Conservation (phyloP, 345 rosid genomes). For the Rhodamnia argentea region DNA sequence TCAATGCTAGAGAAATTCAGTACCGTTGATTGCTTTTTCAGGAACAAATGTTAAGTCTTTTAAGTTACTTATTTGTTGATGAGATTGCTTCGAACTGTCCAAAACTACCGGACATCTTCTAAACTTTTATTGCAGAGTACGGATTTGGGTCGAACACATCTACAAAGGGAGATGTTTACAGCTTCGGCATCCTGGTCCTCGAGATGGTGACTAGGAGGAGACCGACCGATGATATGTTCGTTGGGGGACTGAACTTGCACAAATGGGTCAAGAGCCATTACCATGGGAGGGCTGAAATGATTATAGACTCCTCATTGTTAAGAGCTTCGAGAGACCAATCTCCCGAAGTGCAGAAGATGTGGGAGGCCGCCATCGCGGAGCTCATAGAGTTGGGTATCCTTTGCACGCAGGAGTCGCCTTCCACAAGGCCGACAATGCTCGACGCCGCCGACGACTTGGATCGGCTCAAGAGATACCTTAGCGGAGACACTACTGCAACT, state of each 20-base stretch:
- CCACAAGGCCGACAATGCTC: slow-evolving; percentile 47
- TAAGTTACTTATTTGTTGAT: not conserved
- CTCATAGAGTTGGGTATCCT: slow-evolving; percentile 45
- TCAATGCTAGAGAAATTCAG: not conserved
- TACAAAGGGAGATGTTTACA: slow-evolving; percentile 47
- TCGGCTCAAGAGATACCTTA: slow-evolving; percentile 41
- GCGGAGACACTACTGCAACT: slow-evolving; percentile 32
- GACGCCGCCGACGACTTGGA: slow-evolving; percentile 49
- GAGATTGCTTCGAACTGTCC: not conserved
- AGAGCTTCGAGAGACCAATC: slow-evolving; percentile 28
- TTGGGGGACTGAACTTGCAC: slow-evolving; percentile 26
- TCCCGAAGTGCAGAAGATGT: slow-evolving; percentile 32
- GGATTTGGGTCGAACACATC: slow-evolving; percentile 40
- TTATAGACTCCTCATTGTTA: slow-evolving; percentile 32
- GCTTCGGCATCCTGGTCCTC: slow-evolving; percentile 46
- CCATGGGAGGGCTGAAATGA: slow-evolving; percentile 24
- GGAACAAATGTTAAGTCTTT: not conserved
- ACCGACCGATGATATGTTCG: slow-evolving; percentile 45
- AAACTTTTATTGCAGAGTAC: slow-evolving; percentile 21
- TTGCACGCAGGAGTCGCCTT: slow-evolving; percentile 47
- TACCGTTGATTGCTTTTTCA: not conserved
- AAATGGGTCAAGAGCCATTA: slow-evolving; percentile 37
- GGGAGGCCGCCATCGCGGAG: slow-evolving; percentile 38
- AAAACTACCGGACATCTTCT: not conserved
- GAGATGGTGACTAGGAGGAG: slow-evolving; percentile 47